Conservation (phyloP, 1,284 basidiomycete genomes). For the Agroathelia rolfsii region DNA sequence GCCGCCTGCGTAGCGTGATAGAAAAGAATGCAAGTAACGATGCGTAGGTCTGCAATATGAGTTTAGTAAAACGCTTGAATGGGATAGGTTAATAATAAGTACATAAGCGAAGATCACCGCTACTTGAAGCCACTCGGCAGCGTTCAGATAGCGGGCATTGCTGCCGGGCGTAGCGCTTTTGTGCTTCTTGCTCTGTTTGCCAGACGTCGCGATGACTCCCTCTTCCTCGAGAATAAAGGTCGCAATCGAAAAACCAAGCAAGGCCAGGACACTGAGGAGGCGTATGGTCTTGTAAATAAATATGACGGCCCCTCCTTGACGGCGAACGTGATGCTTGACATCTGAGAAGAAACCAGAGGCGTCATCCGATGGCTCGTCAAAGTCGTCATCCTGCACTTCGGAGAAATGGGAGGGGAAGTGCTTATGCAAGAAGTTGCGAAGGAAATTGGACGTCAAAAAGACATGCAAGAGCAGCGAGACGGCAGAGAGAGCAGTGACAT, state of each 20-base stretch:
- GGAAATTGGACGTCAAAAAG: conserved; percentile 13
- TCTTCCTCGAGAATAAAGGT: conserved; percentile 19
- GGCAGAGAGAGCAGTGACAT: conserved; percentile 19
- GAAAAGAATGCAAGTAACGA: conserved; percentile 10
- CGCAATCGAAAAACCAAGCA: conserved; percentile 28
- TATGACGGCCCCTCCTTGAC: conserved; percentile 21
- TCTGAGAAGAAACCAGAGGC: conserved; percentile 15
- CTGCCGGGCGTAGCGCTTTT: conserved; percentile 3
- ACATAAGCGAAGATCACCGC: conserved; percentile 11
- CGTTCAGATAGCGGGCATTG: conserved; percentile 6
- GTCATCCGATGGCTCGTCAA: conserved; percentile 6
- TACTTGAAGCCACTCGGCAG: conserved; percentile 13
- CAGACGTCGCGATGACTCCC: conserved; percentile 4
- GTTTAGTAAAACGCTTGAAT: conserved; percentile 1
- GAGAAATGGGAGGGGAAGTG: conserved; percentile 9
- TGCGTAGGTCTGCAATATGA: conserved; percentile 11
- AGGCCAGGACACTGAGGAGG: conserved; percentile 23
- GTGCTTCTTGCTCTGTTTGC: conserved; percentile 10
- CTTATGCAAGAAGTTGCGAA: conserved; percentile 10
- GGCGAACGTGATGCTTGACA: conserved; percentile 17
- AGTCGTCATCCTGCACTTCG: conserved; percentile 4
- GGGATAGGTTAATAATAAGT: conserved; percentile 1
- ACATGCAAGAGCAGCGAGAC: conserved; percentile 18
- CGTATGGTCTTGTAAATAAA: conserved; percentile 27
- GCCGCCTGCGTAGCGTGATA: neutral